These are phyloP conservation scores for Luffa aegyptiaca DNA, from an alignment of 306 rosid genomes.

Conservation along the genomic window DNA sequence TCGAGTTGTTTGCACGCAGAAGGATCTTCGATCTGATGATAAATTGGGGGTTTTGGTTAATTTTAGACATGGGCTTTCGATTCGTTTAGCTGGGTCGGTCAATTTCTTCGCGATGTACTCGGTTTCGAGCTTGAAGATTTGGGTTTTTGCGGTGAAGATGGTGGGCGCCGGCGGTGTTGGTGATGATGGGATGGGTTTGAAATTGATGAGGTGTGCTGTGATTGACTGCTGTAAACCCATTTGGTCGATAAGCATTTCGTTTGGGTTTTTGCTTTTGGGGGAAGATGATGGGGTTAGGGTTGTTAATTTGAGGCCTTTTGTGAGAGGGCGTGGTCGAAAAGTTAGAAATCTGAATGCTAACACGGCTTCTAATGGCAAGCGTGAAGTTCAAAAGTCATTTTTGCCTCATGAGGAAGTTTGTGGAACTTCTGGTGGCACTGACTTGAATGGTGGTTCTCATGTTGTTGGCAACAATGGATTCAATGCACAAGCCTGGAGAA, in stretches of 20 bases:
- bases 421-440: constrained; percentile 8
- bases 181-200: constrained; percentile 34
- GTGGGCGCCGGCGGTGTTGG: constrained; percentile 3
- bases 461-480: constrained; percentile 13
- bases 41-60: constrained; percentile 55
- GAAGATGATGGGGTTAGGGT: constrained; percentile 76
- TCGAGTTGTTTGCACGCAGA: constrained; percentile 35
- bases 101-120: constrained; percentile 64
- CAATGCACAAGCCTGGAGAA: constrained; percentile 23
- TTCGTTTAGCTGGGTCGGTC: constrained; percentile 51
- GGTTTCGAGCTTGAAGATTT: constrained; percentile 41
- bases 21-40: constrained; percentile 29
- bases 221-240: constrained; percentile 49
- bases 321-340: constrained; percentile 30
- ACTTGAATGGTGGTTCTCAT: not conserved
- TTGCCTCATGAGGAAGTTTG: constrained; percentile 33
- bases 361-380: constrained; percentile 6
- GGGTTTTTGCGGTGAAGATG: constrained; percentile 51
- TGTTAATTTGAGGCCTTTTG: constrained; percentile 45
- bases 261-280: constrained; percentile 57
- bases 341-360: constrained; percentile 14
- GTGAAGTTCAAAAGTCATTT: not conserved
- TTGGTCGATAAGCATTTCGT: constrained; percentile 51
- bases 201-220: constrained; percentile 73
- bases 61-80: constrained; percentile 51